Evolutionary conservation across 1,284 basidiomycete genomes (phyloP).

Genomic region (Ustilago cynodontis): DNA sequence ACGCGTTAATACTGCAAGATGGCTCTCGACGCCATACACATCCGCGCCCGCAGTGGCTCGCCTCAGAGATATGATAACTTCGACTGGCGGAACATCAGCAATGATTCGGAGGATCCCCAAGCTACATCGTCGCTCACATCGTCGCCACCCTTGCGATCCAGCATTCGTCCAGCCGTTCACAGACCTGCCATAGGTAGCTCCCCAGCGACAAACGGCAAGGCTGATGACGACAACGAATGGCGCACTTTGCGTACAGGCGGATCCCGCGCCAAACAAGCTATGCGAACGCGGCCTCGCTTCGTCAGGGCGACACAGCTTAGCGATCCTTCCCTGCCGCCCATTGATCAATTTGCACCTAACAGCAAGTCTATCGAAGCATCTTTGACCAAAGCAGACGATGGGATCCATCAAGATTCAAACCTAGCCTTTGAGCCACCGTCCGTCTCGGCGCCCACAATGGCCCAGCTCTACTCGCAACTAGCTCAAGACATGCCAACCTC

Average conservation of each 20-base stretch:
- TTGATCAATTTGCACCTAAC: neutral
- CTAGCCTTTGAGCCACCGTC: neutral
- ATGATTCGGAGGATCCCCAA: slow-evolving; percentile 3
- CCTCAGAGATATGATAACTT: neutral
- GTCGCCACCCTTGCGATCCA: neutral
- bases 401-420: neutral
- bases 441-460: slow-evolving; percentile 3
- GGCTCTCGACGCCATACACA: slow-evolving; percentile 41
- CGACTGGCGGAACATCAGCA: too few relatives aligned
- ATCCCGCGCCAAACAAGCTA: slow-evolving; percentile 8
- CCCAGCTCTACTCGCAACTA: slow-evolving; percentile 34
- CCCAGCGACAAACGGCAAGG: neutral
- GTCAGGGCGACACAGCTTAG: slow-evolving; percentile 35
- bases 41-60: slow-evolving; percentile 16
- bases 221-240: slow-evolving; percentile 5
- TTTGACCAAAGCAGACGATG: neutral
- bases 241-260: slow-evolving; percentile 14
- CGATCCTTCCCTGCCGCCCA: slow-evolving; percentile 12
- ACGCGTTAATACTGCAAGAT: slow-evolving; percentile 6
- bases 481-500: slow-evolving; percentile 12
- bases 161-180: neutral
- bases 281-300: slow-evolving; percentile 31
- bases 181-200: slow-evolving; percentile 26
- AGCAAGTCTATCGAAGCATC: neutral
- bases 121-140: neutral